Evolutionary conservation across 225 moss, liverwort and hornwort genomes (phyloP).

Genomic region (Lunularia cruciata): DNA sequence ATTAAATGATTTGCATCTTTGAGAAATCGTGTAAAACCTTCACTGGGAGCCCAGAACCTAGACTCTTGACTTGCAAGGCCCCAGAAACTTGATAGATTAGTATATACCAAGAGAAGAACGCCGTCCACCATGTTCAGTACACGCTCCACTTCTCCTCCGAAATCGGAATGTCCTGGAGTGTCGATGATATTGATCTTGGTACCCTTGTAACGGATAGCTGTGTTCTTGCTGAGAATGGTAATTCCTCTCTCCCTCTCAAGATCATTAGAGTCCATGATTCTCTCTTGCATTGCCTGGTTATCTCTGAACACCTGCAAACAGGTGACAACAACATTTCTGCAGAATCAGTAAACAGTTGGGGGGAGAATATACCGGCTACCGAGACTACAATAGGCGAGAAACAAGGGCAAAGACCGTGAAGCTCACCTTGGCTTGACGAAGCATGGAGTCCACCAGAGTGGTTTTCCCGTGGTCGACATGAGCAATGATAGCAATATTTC

Average conservation of each 20-base stretch:
- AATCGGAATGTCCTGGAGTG: constrained; percentile 90
- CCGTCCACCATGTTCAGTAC: constrained; percentile 98
- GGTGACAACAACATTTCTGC: no score
- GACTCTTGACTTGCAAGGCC: neutral
- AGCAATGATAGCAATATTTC: constrained; percentile 91
- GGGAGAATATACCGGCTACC: neutral
- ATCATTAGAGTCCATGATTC: constrained; percentile 96
- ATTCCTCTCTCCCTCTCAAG: constrained; percentile 93
- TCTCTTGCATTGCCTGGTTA: constrained; percentile 88
- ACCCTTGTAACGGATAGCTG: constrained; percentile 94
- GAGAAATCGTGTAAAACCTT: no score
- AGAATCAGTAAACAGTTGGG: neutral
- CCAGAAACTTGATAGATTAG: neutral
- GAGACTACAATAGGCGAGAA: neutral
- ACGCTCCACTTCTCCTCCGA: constrained; percentile 93
- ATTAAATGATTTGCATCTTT: no score
- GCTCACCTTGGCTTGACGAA: constrained; percentile 85
- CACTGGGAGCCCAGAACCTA: no score
- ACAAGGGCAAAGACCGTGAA: neutral
- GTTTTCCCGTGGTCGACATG: constrained; percentile 98
- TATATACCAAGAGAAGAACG: constrained; percentile 72
- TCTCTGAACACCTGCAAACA: constrained; percentile 75
- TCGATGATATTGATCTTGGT: constrained; percentile 94
- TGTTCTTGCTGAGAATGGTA: constrained; percentile 93
- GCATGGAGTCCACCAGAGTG: constrained; percentile 92